These are phyloP conservation scores for Candida ovalis DNA, from an alignment of 805 yeast genomes.

Conservation along the genomic window DNA sequence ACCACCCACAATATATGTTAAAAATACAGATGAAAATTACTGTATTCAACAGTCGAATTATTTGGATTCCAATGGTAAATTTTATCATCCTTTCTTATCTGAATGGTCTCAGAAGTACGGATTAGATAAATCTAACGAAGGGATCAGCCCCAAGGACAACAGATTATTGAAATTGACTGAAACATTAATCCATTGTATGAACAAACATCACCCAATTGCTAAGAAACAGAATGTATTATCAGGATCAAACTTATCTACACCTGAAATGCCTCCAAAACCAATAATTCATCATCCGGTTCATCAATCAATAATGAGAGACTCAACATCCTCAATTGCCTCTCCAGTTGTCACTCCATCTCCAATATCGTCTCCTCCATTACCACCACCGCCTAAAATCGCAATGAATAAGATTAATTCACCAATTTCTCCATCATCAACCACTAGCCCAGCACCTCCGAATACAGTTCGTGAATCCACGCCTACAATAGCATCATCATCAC, in stretches of 20 bases:
- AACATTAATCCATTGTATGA: slow-evolving; percentile 16
- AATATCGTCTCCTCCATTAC: slow-evolving; percentile 6
- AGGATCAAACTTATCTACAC: slow-evolving; percentile 25
- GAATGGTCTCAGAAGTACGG: slow-evolving; percentile 41
- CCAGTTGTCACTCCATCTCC: slow-evolving; percentile 7
- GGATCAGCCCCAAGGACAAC: slow-evolving; percentile 23
- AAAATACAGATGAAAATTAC: slow-evolving; percentile 40
- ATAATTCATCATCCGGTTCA: slow-evolving; percentile 1
- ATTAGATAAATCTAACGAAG: slow-evolving; percentile 21
- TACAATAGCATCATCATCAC: neutral
- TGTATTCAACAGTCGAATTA: slow-evolving; percentile 57
- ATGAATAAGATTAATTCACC: neutral
- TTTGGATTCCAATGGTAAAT: slow-evolving; percentile 66
- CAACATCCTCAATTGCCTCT: slow-evolving; percentile 2
- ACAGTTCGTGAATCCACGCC: no score
- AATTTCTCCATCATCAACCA: neutral
- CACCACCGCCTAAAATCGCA: slow-evolving; percentile 1
- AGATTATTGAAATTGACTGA: slow-evolving; percentile 24
- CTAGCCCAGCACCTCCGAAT: neutral
- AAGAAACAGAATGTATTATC: neutral
- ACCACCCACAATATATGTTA: slow-evolving; percentile 65
- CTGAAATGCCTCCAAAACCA: slow-evolving; percentile 41
- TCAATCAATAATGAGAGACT: neutral
- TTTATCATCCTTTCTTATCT: slow-evolving; percentile 66
- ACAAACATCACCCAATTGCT: slow-evolving; percentile 15